Evolutionary conservation across 129 eudicot species (phyloP).

Genomic region (Tagetes erecta): DNA sequence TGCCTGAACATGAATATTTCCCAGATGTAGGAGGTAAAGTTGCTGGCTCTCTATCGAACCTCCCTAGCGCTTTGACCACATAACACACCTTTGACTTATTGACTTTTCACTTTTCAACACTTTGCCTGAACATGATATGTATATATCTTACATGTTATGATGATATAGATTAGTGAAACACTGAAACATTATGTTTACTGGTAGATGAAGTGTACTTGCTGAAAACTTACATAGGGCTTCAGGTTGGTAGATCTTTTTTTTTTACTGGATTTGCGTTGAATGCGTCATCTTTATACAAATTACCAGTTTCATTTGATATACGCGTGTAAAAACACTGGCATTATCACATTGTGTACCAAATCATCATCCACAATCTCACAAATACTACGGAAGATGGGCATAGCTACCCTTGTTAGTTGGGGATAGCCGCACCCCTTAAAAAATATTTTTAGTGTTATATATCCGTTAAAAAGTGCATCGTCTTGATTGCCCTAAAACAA

Average conservation of each 20-base stretch:
- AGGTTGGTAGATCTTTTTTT: not conserved
- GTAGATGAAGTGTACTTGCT: constrained; percentile 13
- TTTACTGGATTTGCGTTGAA: not conserved
- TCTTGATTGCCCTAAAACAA: too few species aligned
- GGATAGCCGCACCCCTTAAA: constrained; percentile 1
- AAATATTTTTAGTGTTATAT: too few species aligned
- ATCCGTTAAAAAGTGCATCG: too few species aligned
- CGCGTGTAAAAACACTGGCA: not conserved
- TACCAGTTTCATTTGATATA: not conserved
- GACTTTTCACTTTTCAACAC: constrained; percentile 23
- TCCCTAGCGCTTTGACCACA: constrained; percentile 77
- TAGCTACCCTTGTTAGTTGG: too few species aligned
- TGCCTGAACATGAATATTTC: constrained; percentile 65
- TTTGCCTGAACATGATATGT: not conserved
- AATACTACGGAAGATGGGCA: too few species aligned
- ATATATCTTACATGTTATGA: not conserved
- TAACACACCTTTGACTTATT: constrained; percentile 17
- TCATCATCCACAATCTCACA: not conserved
- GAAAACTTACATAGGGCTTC: not conserved
- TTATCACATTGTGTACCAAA: constrained; percentile 29
- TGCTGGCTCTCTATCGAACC: constrained; percentile 58
- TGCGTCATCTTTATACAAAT: not conserved
- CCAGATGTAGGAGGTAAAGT: constrained; percentile 89
- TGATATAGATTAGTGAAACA: constrained; percentile 17
- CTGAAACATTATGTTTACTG: not conserved